Base-by-base conservation (phyloP, 208 protist genomes). In the Herpetomonas tarakana region DNA sequence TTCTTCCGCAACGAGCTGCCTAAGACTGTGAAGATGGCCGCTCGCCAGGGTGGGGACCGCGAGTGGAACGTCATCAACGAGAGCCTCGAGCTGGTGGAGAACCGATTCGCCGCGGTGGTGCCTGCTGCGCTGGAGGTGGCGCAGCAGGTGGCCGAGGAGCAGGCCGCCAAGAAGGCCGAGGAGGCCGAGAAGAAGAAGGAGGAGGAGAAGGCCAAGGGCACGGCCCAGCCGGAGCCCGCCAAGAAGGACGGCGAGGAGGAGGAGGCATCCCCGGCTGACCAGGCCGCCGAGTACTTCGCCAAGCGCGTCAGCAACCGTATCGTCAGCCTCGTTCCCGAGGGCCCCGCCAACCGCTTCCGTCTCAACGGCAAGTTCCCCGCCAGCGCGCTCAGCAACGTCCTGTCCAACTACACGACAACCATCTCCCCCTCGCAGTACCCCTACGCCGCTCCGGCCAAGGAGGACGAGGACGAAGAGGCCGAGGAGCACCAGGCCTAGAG, bases 311-410 rank as follows among this genome's bases (percentile, higher is more conserved):
- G 64, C 65, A 62, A 57, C 65, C 47, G 21, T 51, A 53, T 67
- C 41, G 41, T 25, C 22, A 68, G 71, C 52, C 64, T 83, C 30
- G 46, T 79, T 41, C 63, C 67, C 4, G 16, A 41, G 1, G 55
- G 62, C 38, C 52, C 61, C 30, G 50, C 62, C 47, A 41, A 12
- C 30, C 76, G 65, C 45, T 70, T 74, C 26, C 30, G 62, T 21
- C 59, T 61, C 29, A 78, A 72, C 27, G 68, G 72, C 46, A 67
- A 67, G 66, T 83, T 76, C 65, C 58, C 63, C 39, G 76, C 72
- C 18, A 71, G 66, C 65, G 59, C 52, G 11, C 65, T 83, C 31
- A 78, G 71, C 59, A 68, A 83, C 55, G 63, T 83, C 58, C 45
- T 76, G 22, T 18, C 52, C 12, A 65, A 75, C 53, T 65, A 59